These are phyloP conservation scores for Diphasiastrum complanatum DNA, from an alignment of 83 land plant genomes.

Conservation along the genomic window DNA sequence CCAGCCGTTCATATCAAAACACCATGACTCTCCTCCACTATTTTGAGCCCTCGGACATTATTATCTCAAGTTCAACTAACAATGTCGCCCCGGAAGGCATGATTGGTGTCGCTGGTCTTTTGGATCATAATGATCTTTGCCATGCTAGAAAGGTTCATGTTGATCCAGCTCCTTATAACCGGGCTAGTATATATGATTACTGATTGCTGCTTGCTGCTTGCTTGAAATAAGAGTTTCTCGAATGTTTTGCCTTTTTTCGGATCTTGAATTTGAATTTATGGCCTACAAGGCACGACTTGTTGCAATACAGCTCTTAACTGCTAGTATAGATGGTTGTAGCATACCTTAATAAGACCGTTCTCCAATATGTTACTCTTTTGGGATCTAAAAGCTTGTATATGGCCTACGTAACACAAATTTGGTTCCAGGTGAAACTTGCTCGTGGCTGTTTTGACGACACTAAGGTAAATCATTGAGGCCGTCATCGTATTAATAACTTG, in stretches of 20 bases:
- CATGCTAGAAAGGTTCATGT: slow-evolving; percentile 69
- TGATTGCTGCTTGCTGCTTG: too few relatives aligned
- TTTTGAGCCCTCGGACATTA: slow-evolving; percentile 76
- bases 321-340: too few relatives aligned
- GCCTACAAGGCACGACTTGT: not conserved
- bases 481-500: too few relatives aligned
- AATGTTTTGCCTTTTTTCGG: not conserved
- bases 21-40: slow-evolving; percentile 82
- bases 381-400: too few relatives aligned
- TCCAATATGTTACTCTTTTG: too few relatives aligned
- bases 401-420: too few relatives aligned
- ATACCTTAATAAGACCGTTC: too few relatives aligned
- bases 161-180: too few relatives aligned
- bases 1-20: slow-evolving; percentile 88
- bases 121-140: slow-evolving; percentile 37
- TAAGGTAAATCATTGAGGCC: too few relatives aligned
- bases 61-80: slow-evolving; percentile 67
- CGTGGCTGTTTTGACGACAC: slow-evolving; percentile 97
- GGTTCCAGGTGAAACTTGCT: slow-evolving; percentile 58
- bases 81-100: slow-evolving; percentile 66
- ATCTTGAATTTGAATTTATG: not conserved
- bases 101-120: slow-evolving; percentile 63
- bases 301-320: too few relatives aligned
- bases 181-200: too few relatives aligned
- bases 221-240: not conserved